Conservation (phyloP, 2,329 filamentous ascomycete species). For the Exophiala phaeomuriformis region DNA sequence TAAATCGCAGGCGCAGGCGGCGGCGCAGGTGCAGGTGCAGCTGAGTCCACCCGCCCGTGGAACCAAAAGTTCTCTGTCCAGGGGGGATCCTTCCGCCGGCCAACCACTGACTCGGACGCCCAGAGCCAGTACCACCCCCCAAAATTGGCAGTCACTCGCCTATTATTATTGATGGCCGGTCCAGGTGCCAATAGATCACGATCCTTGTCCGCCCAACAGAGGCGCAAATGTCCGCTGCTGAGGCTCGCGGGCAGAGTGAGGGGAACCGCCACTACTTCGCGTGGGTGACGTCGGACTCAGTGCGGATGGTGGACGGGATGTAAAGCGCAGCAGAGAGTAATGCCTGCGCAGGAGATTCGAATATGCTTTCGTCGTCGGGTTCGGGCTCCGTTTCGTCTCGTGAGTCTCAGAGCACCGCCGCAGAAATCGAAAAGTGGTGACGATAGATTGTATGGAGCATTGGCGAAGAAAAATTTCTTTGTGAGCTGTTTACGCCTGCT, state of each 20-base stretch:
- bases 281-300: neutral
- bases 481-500: neutral
- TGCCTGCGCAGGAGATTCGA: neutral
- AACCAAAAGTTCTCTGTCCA: neutral
- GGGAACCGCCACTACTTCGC: neutral
- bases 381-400: neutral
- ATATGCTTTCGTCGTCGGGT: neutral
- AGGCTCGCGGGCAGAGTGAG: neutral
- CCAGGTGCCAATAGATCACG: too few relatives aligned
- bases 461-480: neutral
- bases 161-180: neutral
- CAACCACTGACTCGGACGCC: neutral
- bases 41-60: neutral
- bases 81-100: neutral
- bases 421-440: neutral
- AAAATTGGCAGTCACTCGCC: neutral
- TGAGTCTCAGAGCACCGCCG: neutral
- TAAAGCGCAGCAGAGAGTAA: neutral
- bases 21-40: neutral
- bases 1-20: neutral
- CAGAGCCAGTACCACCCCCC: neutral
- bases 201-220: neutral
- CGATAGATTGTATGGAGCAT: neutral
- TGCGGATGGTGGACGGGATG: neutral
- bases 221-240: neutral